Base-by-base conservation (phyloP, 2,329 filamentous ascomycete species). In the Curvularia eragrostidis region DNA sequence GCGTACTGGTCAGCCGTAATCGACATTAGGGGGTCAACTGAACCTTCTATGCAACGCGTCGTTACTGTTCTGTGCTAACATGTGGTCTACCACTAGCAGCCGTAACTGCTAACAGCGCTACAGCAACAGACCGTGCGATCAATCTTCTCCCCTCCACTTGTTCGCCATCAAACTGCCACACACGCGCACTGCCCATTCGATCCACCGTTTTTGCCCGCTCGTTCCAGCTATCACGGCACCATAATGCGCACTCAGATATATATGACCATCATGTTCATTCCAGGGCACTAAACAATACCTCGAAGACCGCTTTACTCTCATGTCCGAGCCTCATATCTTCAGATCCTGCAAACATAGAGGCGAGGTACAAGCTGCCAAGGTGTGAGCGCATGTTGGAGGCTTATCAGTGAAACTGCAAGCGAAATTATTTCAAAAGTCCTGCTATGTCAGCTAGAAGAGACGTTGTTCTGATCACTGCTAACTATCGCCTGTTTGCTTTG, bases 281-380 rank as follows among this genome's bases (percentile, higher is more conserved):
- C 10, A 26, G 18, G 54, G 36, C 8, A 34, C 76, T 10, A 36
- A 53, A 43, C 18, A 50, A 7, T 68, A 67, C 21, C 69, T 62
- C 10, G 81, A 84, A 61, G 81, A 83, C 52, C 84, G 82, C 52
- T 67, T 82, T 5, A 81, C 78, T 47, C 68, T 84, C 36, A 72
- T 36, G 65, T 71, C 69, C 65, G 69, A 72, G 30, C 66, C 8
- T 66, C 68, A 28, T 82, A 82, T 53, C 75, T 83, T 68, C 19
- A 68, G 19, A 58, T 23, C 42, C 52, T 30, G 63, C 63, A 13
- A 36, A 51, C 5, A 51, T 5, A 24, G 5, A 21, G 7, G 4
- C 58, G 15, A 61, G 62, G 6, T 73, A 72, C 53, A 81, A 80
- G 56, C 80, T 2, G 80, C 82, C 12, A 79, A 82, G 74, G 68